These are phyloP conservation scores for Saccharomycopsis lassenensis DNA, from an alignment of 805 yeast genomes.

Conservation along the genomic window DNA sequence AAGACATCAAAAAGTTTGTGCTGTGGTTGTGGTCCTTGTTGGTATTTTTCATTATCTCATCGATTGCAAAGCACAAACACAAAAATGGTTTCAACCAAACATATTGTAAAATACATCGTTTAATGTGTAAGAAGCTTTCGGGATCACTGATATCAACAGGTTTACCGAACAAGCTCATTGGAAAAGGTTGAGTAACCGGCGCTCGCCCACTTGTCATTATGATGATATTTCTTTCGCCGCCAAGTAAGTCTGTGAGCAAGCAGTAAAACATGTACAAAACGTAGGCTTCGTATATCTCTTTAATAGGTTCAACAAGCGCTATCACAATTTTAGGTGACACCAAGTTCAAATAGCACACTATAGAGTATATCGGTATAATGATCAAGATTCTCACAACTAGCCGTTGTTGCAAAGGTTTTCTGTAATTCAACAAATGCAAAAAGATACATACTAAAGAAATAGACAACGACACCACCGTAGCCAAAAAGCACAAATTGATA, in stretches of 20 bases:
- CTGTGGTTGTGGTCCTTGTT: constrained; percentile 29
- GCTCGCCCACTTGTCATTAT: constrained; percentile 57
- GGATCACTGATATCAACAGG: constrained; percentile 84
- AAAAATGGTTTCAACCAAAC: constrained; percentile 89
- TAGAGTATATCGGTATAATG: constrained; percentile 72
- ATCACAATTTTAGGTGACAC: constrained; percentile 32
- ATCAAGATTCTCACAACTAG: constrained; percentile 71
- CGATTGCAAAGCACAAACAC: constrained; percentile 41
- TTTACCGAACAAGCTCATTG: constrained; percentile 38
- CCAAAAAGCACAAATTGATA: constrained; percentile 5
- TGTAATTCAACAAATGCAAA: constrained; percentile 56
- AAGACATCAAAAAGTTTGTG: constrained; percentile 25
- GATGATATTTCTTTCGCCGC: constrained; percentile 85
- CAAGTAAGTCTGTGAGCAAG: constrained; percentile 68
- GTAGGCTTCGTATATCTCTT: constrained; percentile 92
- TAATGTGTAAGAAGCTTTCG: constrained; percentile 57
- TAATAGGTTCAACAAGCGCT: constrained; percentile 52
- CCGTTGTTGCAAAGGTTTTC: constrained; percentile 85
- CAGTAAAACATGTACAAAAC: constrained; percentile 90
- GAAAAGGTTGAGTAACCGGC: constrained; percentile 57
- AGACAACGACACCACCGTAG: constrained; percentile 8
- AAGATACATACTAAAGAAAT: constrained; percentile 29
- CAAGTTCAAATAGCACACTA: constrained; percentile 54
- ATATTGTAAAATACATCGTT: constrained; percentile 82
- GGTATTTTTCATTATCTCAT: constrained; percentile 39